Conservation (phyloP, 257 asterid species). For the Penstemon davidsonii region DNA sequence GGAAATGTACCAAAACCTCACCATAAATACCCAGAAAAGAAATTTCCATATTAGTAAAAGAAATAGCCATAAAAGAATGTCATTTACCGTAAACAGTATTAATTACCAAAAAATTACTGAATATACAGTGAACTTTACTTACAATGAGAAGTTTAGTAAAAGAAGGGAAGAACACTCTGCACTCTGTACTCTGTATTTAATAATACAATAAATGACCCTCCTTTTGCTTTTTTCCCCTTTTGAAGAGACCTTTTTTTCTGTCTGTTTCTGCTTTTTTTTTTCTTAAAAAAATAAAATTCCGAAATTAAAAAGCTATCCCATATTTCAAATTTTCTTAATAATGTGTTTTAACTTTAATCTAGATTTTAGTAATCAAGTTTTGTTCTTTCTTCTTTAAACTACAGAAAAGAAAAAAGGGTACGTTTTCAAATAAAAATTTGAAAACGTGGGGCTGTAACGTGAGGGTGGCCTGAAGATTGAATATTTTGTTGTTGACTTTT, state of each 20-base stretch:
- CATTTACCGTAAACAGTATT: conserved; percentile 1
- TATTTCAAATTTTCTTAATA: conserved; percentile 11
- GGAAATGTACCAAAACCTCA: conserved; percentile 32
- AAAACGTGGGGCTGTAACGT: conserved; percentile 38
- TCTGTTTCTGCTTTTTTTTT: conserved; percentile 12
- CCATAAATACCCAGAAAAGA: conserved; percentile 15
- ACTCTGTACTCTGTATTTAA: too few species aligned
- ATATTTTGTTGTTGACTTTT: conserved; percentile 26
- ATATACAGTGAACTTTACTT: conserved; percentile 16
- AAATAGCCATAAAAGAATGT: background rate
- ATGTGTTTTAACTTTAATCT: background rate
- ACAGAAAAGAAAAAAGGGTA: conserved; percentile 20
- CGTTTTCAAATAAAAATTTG: conserved; percentile 22
- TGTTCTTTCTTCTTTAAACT: conserved; percentile 1
- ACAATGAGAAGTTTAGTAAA: conserved; percentile 9
- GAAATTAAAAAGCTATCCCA: conserved; percentile 12
- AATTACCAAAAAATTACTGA: background rate
- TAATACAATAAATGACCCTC: background rate
- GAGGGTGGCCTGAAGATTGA: conserved; percentile 47
- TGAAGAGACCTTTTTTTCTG: conserved; percentile 30
- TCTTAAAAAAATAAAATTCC: background rate
- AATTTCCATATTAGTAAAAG: conserved; percentile 14
- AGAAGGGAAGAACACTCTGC: too few species aligned
- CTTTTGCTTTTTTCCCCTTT: conserved; percentile 25
- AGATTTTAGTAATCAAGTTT: conserved; percentile 15